Conservation (phyloP, 768 basidiomycete genomes). For the Russula brevipes region DNA sequence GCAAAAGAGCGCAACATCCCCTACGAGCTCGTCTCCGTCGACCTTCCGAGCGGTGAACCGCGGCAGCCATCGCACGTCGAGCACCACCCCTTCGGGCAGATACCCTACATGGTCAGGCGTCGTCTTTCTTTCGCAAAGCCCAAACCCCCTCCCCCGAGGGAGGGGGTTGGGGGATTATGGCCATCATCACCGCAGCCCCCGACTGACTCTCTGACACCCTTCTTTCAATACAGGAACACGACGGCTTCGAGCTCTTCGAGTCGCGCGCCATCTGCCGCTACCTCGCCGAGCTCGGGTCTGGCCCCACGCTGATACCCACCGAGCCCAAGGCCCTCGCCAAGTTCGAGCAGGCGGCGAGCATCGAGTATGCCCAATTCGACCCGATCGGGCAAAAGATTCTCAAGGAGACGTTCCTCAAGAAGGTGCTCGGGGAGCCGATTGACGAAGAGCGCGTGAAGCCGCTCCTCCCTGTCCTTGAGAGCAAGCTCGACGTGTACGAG, state of each 20-base stretch:
- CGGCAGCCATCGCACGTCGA: background rate
- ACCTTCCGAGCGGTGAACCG: background rate
- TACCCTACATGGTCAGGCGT: conserved; percentile 7
- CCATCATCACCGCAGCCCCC: too few species aligned
- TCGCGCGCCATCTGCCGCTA: conserved; percentile 29
- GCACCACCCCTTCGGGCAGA: conserved; percentile 14
- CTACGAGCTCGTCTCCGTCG: background rate
- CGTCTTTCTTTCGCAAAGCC: too few species aligned
- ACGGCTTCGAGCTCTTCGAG: conserved; percentile 30
- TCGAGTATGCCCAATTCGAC: conserved; percentile 26
- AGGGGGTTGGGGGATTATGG: too few species aligned
- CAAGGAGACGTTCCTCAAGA: conserved; percentile 1
- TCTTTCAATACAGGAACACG: conserved; percentile 25
- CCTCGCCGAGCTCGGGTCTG: conserved; percentile 26
- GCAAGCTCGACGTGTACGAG: conserved; percentile 15
- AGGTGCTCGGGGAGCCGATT: background rate
- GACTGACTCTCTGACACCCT: too few species aligned
- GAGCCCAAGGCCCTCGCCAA: conserved; percentile 27
- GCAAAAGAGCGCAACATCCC: conserved; percentile 12
- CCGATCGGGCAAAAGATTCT: background rate
- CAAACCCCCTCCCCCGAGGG: too few species aligned
- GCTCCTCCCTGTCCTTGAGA: background rate
- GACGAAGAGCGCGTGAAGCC: conserved; percentile 1
- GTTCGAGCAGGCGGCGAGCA: conserved; percentile 30
- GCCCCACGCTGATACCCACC: conserved; percentile 23